phyloP scores from a whole-genome alignment of 345 rosid genomes.

The Eutrema japonicum region DNA sequence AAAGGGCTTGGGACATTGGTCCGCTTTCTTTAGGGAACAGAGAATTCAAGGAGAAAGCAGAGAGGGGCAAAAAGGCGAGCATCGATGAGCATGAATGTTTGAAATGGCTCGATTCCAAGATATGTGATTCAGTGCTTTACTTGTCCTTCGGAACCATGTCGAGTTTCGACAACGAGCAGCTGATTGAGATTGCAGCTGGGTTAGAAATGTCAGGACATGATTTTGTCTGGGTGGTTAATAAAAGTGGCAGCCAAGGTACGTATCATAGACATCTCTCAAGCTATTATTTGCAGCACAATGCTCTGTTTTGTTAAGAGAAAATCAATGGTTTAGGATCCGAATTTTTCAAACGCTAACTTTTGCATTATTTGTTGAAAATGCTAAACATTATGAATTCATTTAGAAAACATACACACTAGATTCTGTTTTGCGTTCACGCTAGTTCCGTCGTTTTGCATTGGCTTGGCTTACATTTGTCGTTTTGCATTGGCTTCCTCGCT shows the following conservation, averaged over 20 bases:
- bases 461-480: no score
- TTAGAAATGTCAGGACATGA: conserved; percentile 56
- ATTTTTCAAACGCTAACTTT: not conserved
- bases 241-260: conserved; percentile 38
- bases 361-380: not conserved
- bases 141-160: conserved; percentile 57
- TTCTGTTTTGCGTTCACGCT: no score
- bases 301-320: not conserved
- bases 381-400: not conserved
- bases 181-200: conserved; percentile 55
- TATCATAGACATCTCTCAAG: conserved; percentile 1
- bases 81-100: conserved; percentile 47
- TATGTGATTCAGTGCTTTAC: conserved; percentile 54
- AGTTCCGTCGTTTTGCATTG: no score
- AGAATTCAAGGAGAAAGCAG: conserved; percentile 48
- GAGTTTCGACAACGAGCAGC: conserved; percentile 41
- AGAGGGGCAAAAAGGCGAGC: conserved; percentile 45
- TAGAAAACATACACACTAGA: no score
- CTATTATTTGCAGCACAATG: not conserved
- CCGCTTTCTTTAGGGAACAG: conserved; percentile 55
- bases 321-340: not conserved
- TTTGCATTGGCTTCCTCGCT: no score
- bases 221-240: conserved; percentile 61
- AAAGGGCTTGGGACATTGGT: conserved; percentile 65
- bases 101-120: conserved; percentile 62